Evolutionary conservation across 2,329 filamentous ascomycete species (phyloP), one percentile per base, ranked within the genome.

Genomic region (Aspergillus sp.): DNA sequence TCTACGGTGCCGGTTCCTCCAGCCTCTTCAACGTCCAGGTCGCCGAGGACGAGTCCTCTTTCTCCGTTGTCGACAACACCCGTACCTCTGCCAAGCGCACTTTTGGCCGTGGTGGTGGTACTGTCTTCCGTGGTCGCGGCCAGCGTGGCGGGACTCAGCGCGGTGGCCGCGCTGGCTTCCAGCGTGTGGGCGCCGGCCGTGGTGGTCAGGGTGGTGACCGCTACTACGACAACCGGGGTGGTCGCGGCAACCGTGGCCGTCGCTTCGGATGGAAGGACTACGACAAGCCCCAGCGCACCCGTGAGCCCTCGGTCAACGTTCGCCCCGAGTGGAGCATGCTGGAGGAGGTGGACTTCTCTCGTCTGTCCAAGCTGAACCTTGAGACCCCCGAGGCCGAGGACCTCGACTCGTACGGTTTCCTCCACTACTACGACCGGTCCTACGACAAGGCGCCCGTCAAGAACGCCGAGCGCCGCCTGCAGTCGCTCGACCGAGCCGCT

Each of bases 201-300:
- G 89, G 87, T 71, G 89, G 87, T 56, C 87, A 91, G 71, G 83
- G 85, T 68, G 83, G 84, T 65, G 80, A 82, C 63, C 84, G 84
- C 68, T 91, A 92, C 73, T 90, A 95, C 71, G 86, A 86, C 73
- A 84, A 88, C 63, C 83, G 84, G 61, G 89, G 85, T 55, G 84
- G 88, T 56, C 87, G 89, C 69, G 87, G 88, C 70, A 87, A 87
- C 50, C 82, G 90, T 65, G 88, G 91, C 62, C 89, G 95, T 67
- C 88, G 95, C 69, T 97, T 97, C 73, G 95, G 95, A 75, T 98
- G 95, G 94, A 96, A 95, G 81, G 95, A 99, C 77, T 96, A 92
- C 76, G 95, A 99, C 82, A 98, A 98, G 87, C 95, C 95, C 62
- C 87, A 94, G 77, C 89, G 95, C 72, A 97, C 96, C 80, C 91